Conservation (phyloP, 306 rosid genomes). For the Datisca glomerata region DNA sequence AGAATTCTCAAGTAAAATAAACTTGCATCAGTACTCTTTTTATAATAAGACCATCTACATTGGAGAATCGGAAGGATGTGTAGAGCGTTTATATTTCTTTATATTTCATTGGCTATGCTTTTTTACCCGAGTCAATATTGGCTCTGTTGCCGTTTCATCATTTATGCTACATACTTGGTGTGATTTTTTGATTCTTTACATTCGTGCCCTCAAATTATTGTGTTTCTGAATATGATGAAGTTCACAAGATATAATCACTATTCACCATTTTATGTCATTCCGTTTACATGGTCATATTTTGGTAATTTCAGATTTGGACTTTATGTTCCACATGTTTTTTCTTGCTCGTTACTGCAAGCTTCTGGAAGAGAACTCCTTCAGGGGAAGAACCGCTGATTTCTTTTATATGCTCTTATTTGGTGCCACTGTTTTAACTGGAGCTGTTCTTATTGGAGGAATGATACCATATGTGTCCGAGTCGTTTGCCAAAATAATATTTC, state of each 20-base stretch:
- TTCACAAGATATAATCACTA: constrained; percentile 2
- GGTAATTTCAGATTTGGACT: constrained; percentile 72
- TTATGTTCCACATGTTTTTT: constrained; percentile 97
- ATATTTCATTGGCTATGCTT: too few relatives aligned
- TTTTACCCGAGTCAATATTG: too few relatives aligned
- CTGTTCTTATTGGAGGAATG: constrained; percentile 89
- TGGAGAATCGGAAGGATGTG: too few relatives aligned
- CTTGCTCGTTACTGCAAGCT: constrained; percentile 99
- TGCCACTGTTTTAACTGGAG: constrained; percentile 79
- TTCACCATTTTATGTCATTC: background rate
- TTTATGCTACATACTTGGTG: too few relatives aligned
- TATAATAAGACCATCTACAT: too few relatives aligned
- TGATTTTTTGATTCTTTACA: too few relatives aligned
- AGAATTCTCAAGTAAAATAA: background rate
- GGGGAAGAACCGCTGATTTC: constrained; percentile 95
- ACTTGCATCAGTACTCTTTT: too few relatives aligned
- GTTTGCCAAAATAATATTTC: constrained; percentile 81
- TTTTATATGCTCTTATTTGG: constrained; percentile 91
- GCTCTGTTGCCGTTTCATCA: too few relatives aligned
- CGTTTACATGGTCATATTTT: constrained; percentile 18
- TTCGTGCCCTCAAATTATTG: too few relatives aligned
- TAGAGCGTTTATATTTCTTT: too few relatives aligned
- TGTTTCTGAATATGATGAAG: constrained; percentile 11
- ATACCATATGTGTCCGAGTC: constrained; percentile 84
- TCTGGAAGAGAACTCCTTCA: constrained; percentile 94